Evolutionary conservation across 257 asterid genomes (phyloP).

Genomic region (Ajuga chamaepitys): DNA sequence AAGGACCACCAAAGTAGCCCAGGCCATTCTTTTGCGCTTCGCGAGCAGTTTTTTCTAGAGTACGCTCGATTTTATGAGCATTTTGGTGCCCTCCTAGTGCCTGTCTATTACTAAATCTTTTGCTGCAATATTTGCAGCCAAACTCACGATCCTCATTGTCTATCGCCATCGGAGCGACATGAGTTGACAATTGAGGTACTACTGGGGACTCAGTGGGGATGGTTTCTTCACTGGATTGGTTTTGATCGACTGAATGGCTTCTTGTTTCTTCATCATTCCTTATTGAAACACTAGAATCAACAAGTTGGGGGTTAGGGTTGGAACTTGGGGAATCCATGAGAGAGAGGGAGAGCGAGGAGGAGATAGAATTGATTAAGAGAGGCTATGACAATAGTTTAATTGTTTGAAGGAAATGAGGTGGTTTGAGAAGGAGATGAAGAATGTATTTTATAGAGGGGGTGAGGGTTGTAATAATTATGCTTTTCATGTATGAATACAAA

Average conservation of each 20-base stretch:
- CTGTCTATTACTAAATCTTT: conserved; percentile 10
- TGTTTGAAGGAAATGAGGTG: background rate
- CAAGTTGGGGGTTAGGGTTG: background rate
- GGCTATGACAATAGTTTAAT: no score
- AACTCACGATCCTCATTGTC: background rate
- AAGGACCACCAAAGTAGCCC: background rate
- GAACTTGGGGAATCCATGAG: background rate
- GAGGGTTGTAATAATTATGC: background rate
- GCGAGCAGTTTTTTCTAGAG: background rate
- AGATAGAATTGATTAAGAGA: background rate
- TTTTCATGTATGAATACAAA: background rate
- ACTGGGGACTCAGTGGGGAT: no score
- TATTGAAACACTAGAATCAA: background rate
- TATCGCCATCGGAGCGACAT: background rate
- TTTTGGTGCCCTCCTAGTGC: conserved; percentile 14
- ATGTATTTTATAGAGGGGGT: conserved; percentile 1
- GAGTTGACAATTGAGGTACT: no score
- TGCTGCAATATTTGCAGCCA: background rate
- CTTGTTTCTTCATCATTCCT: background rate
- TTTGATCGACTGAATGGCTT: no score
- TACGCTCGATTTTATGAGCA: conserved; percentile 9
- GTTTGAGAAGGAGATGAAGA: background rate
- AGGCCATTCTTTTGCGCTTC: background rate
- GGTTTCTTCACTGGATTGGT: no score
- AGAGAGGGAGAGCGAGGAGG: background rate